Evolutionary conservation across 2,329 filamentous ascomycete genomes (phyloP), one percentile per base, ranked within the genome.

Genomic region (Parafenestella ontariensis): DNA sequence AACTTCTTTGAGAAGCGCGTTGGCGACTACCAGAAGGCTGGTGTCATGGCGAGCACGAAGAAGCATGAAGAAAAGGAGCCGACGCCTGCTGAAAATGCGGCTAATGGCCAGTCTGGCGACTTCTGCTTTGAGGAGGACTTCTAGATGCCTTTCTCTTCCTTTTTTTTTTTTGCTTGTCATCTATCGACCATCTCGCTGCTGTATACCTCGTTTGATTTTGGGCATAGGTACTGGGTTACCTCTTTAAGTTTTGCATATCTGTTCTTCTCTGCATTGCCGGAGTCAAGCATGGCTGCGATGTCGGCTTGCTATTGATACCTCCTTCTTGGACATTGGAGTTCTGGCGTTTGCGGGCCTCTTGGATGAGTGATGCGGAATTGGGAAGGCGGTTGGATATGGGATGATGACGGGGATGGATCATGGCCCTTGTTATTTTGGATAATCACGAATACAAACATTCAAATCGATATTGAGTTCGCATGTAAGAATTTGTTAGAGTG

Each of bases 1-100:
- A 99, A 99, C 88, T 99, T 99, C 87, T 99, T 99, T 78, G 95
- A 99, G 89, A 99, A 99, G 90, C 92, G 95, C 70, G 95, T 99
- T 53, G 95, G 89, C 77, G 95, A 99, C 75, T 99, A 99, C 87
- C 95, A 99, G 82, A 99, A 99, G 86, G 93, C 95, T 33, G 95
- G 95, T 83, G 94, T 99, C 78, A 96, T 99, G 92, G 89, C 89
- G 72, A 93, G 90, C 81, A 90, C 89, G 69, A 92, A 92, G 83
- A 89, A 90, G 79, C 65, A 71, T 48, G 88, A 89, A 77, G 76
- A 76, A 62, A 74, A 77, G 56, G 73, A 77, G 49, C 71, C 49
- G 65, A 77, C 61, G 81, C 77, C 76, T 5, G 68, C 73, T 18
- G 77, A 79, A 39, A 13, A 34, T 15, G 78, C 80, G 50, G 53